Conservation (phyloP, 352 stramenopile genomes). For the Pythium inflatum region DNA sequence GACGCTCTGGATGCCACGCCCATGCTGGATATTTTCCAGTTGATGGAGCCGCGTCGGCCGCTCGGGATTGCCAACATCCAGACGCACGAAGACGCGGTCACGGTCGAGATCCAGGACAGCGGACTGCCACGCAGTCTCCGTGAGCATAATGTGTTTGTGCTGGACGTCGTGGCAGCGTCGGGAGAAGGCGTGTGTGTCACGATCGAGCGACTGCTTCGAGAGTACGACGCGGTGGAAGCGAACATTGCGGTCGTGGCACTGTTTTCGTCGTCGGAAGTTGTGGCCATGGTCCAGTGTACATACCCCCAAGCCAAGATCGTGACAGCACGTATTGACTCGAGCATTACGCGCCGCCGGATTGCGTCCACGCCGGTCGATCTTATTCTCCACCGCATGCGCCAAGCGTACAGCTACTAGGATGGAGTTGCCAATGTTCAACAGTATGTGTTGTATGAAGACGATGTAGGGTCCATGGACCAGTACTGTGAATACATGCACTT, state of each 20-base stretch:
- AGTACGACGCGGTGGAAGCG: conserved; percentile 39
- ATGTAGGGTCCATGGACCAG: no score
- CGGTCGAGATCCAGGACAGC: conserved; percentile 1
- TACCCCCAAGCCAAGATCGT: conserved; percentile 43
- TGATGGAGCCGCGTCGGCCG: conserved; percentile 30
- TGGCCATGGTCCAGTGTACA: conserved; percentile 38
- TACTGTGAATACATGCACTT: no score
- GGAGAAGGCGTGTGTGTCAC: conserved; percentile 38
- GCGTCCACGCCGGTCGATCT: conserved; percentile 20
- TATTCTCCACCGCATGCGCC: conserved; percentile 16
- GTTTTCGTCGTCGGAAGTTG: conserved; percentile 41
- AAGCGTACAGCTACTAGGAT: background rate
- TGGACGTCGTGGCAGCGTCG: conserved; percentile 47
- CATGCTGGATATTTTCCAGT: conserved; percentile 36
- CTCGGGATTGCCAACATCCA: background rate
- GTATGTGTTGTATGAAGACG: no score
- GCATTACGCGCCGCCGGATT: conserved; percentile 20
- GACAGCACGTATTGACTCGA: conserved; percentile 24
- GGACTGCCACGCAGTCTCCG: conserved; percentile 36
- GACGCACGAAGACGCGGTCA: background rate
- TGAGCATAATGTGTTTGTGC: conserved; percentile 50
- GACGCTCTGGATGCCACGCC: background rate
- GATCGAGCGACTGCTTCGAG: conserved; percentile 37
- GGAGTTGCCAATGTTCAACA: no score
- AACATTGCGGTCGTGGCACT: conserved; percentile 50